Evolutionary conservation across 441 rosid genomes (phyloP), one percentile per base, ranked within the genome.

Genomic region (Jatropha multifida): DNA sequence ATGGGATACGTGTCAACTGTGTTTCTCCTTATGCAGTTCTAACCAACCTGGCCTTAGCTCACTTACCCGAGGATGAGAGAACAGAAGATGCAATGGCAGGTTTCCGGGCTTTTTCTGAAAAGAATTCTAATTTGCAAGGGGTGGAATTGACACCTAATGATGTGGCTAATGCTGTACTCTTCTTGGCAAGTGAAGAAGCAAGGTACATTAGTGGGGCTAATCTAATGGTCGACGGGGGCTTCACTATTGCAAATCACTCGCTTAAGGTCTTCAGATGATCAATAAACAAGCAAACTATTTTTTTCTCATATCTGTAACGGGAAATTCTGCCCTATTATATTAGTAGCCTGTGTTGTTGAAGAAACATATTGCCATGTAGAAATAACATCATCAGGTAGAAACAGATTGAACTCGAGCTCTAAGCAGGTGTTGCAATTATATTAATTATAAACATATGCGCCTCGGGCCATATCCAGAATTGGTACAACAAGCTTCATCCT

Each of bases 141-240:
- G 89, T 91, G 20, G 94, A 90, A 32, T 74, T 95, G 84, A 88
- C 89, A 0, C 67, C 83, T 8, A 81, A 84, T 62, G 97, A 93
- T 73, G 99, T 95, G 23, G 99, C 99, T 0, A 93, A 89, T 59
- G 90, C 94, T 0, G 94, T 90, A 70, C 87, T 95, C 76, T 95
- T 93, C 83, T 63, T 92, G 59, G 94, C 94, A 0, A 89, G 96
- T 32, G 93, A 95, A 38, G 99, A 92, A 56, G 85, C 97, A 1
- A 85, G 90, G 81, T 91, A 91, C 17, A 72, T 93, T 27, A 95
- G 99, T 17, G 98, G 99, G 8, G 88, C 77, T 18, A 93, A 95
- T 83, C 85, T 95, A 70, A 83, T 91, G 94, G 85, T 95, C 12
- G 99, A 95, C 79, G 99, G 99, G 46, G 99, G 98, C 23, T 91